phyloP scores from a whole-genome alignment of 148 eudicot genomes.

The Linanthus parryae region DNA sequence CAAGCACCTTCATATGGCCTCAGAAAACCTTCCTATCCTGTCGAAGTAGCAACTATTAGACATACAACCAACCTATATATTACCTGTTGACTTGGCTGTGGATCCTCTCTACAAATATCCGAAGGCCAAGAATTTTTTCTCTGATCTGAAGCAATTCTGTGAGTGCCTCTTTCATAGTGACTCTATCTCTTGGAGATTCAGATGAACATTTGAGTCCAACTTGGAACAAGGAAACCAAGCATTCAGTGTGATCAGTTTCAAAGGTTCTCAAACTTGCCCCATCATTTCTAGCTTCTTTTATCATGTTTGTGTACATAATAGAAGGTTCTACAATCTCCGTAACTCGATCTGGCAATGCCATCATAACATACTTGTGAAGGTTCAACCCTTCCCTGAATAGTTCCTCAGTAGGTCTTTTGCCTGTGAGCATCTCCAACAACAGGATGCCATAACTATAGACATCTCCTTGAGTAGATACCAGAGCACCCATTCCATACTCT shows the following conservation, averaged over 20 bases:
- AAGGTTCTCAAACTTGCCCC: too few relatives aligned
- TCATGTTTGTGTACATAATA: too few relatives aligned
- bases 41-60: too few relatives aligned
- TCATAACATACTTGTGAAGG: neutral
- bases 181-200: neutral
- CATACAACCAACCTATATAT: too few relatives aligned
- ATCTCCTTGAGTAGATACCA: neutral
- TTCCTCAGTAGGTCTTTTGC: neutral
- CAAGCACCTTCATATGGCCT: too few relatives aligned
- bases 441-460: neutral
- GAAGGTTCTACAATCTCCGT: neutral
- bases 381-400: neutral
- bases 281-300: too few relatives aligned
- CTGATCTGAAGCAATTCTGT: neutral
- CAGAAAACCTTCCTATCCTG: too few relatives aligned
- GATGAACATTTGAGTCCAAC: neutral
- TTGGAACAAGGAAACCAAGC: neutral
- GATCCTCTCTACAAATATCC: too few relatives aligned
- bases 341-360: neutral
- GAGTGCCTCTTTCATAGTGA: neutral
- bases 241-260: neutral
- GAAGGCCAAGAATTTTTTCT: neutral
- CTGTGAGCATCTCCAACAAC: neutral
- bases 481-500: neutral
- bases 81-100: too few relatives aligned